phyloP scores from a whole-genome alignment of 2,329 filamentous ascomycete species.

The Plectosphaerella sp. region DNA sequence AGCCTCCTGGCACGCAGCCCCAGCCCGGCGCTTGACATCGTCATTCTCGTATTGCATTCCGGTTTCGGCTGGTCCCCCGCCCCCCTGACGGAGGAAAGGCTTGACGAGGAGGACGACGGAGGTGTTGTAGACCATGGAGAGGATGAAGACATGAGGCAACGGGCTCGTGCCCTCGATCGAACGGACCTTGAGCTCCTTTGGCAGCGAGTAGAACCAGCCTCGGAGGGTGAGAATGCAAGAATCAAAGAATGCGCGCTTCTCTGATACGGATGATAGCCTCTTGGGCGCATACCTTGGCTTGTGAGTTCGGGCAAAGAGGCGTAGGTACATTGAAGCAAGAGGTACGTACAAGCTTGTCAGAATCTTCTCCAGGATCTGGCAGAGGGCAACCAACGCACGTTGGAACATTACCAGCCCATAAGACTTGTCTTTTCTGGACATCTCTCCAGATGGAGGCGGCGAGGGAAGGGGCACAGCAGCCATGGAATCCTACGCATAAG shows the following conservation, averaged over 20 bases:
- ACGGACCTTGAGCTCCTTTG: conserved; percentile 14
- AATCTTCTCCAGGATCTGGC: conserved; percentile 24
- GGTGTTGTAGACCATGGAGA: conserved; percentile 29
- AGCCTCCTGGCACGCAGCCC: conserved; percentile 15
- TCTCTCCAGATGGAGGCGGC: conserved; percentile 4
- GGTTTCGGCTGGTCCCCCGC: neutral
- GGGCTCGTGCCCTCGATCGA: conserved; percentile 8
- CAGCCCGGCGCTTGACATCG: neutral
- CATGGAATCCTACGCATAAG: conserved; percentile 21
- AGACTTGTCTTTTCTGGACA: neutral
- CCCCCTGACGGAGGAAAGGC: conserved; percentile 15
- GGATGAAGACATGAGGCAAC: conserved; percentile 21
- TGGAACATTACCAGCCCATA: conserved; percentile 16
- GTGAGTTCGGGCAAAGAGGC: too few relatives aligned
- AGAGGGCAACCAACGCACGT: conserved; percentile 18
- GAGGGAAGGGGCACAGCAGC: conserved; percentile 22
- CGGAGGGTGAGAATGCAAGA: conserved; percentile 25
- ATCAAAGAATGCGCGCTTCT: conserved; percentile 22
- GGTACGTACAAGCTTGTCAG: conserved; percentile 20
- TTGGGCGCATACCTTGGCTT: conserved; percentile 24
- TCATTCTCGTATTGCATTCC: neutral
- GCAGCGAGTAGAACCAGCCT: conserved; percentile 28
- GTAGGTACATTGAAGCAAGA: too few relatives aligned
- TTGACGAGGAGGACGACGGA: conserved; percentile 24
- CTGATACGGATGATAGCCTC: conserved; percentile 12